Base-by-base conservation (phyloP, 2,329 filamentous ascomycete species). In the Byssochlamys sp. region DNA sequence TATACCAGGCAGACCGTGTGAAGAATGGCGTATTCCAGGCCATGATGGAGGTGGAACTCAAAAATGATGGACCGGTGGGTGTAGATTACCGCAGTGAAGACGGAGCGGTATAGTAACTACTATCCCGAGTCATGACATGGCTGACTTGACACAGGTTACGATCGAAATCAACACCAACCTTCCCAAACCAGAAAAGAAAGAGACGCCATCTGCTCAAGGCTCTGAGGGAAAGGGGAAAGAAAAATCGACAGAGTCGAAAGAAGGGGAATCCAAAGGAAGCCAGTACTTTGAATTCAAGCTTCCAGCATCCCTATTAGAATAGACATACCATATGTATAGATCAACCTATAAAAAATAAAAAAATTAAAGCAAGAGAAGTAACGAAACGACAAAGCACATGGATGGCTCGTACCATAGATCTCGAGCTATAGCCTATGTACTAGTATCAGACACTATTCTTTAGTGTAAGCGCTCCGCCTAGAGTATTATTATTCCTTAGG, bases 1-100 rank as follows among this genome's bases (percentile, higher is more conserved):
- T 84, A 2, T 95, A 97, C 71, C 73, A 78, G 4, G 73, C 82
- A 5, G 88, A 90, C 7, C 86, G 81, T 62, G 91, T 99, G 58
- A 91, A 96, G 71, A 87, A 99, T 70, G 94, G 95, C n/a, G 85
- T 92, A 29, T 99, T 99, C 72, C 92, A 96, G 69, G 94, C 94
- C 54, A 96, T 95, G 91, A 99, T 99, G 94, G 88, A 97, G 69
- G 92, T 99, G 58, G 88, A 89, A 53, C 75, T 96, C 29, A 85
- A 96, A 54, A 97, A 97, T 64, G 92, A 97, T 67, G 84, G 84
- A 67, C 84, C 84, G 76, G 84, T 86, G 82, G 78, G 83, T 83
- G 71, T 82, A 65, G 77, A 83, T 70, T 83, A 79, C 73, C 73
- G 73, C 72, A 82, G 78, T 74, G 73, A 79, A 65, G 79, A 83